Conservation (phyloP, 2,329 filamentous ascomycete genomes). For the Ophiosphaerella korrae region DNA sequence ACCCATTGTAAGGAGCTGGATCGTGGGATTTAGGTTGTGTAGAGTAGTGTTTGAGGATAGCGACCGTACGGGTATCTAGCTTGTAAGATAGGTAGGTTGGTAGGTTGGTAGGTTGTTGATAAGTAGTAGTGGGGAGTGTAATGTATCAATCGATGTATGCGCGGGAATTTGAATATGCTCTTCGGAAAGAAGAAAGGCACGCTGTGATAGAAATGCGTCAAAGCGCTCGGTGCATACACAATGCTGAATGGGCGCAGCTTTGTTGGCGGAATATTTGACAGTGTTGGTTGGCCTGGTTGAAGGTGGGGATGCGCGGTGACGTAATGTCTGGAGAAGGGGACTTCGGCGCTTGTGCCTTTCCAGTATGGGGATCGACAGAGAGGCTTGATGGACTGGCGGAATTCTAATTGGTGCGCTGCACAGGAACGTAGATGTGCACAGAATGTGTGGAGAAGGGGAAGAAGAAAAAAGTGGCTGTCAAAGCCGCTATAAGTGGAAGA, state of each 20-base stretch:
- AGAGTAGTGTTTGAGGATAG: too few species aligned
- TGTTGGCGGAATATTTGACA: background rate
- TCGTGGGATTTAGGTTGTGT: conserved; percentile 7
- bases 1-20: conserved; percentile 28
- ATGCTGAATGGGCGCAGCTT: background rate
- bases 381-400: conserved; percentile 1
- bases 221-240: background rate
- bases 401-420: conserved; percentile 4
- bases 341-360: conserved; percentile 26
- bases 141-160: too few species aligned
- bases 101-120: background rate
- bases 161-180: background rate
- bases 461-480: conserved; percentile 16
- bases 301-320: conserved; percentile 19
- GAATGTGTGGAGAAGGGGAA: background rate
- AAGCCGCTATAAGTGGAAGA: conserved; percentile 13
- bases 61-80: too few species aligned
- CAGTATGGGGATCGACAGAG: conserved; percentile 30
- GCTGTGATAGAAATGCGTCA: background rate
- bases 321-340: conserved; percentile 9
- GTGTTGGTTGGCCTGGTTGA: background rate
- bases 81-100: background rate
- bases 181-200: background rate
- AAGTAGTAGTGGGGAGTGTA: too few species aligned
- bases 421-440: background rate